Conservation (phyloP, 2,329 filamentous ascomycete genomes). For the Colletotrichum abscissum region DNA sequence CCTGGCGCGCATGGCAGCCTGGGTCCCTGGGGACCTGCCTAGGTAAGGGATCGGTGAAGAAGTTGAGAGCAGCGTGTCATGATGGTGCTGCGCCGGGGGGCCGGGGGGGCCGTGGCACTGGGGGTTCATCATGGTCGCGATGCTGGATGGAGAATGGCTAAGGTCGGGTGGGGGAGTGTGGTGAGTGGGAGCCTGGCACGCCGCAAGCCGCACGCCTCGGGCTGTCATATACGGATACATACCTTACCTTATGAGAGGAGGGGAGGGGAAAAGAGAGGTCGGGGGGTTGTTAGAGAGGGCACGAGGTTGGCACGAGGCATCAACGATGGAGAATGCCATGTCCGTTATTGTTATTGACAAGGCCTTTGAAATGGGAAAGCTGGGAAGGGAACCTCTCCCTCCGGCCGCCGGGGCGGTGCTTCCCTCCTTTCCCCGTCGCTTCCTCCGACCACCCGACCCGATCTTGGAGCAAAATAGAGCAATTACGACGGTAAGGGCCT, state of each 20-base stretch:
- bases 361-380: conserved; percentile 20
- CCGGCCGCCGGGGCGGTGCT: conserved; percentile 17
- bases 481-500: neutral
- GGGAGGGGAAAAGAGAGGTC: neutral
- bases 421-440: conserved; percentile 9
- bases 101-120: neutral
- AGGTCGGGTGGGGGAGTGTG: neutral
- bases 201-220: too few species aligned
- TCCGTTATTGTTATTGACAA: neutral
- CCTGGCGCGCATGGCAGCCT: conserved; percentile 1
- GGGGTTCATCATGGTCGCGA: neutral
- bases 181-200: neutral
- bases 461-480: neutral
- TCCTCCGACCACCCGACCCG: conserved; percentile 24
- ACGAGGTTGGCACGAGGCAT: conserved; percentile 12
- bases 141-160: neutral
- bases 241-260: neutral
- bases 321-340: conserved; percentile 6
- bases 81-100: neutral
- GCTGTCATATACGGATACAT: too few species aligned
- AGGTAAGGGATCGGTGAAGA: conserved; percentile 13
- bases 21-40: neutral
- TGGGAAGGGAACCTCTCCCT: conserved; percentile 16
- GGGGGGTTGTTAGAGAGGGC: conserved; percentile 1
- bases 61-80: neutral